phyloP scores from a whole-genome alignment of 208 protist species.

The Leishmania tropica region DNA sequence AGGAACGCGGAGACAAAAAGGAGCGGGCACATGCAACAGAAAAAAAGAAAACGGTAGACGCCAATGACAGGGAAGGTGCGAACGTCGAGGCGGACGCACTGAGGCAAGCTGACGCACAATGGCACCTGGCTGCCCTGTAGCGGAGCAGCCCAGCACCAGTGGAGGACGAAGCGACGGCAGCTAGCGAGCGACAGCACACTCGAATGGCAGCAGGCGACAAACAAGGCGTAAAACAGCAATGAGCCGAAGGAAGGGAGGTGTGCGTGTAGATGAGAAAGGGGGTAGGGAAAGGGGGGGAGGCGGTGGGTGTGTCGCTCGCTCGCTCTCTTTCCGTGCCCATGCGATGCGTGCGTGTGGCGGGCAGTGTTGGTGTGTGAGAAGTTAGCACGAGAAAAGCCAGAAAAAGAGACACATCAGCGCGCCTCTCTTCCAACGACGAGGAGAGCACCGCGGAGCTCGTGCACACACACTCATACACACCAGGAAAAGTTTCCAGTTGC shows the following conservation, averaged over 20 bases:
- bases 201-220: background rate
- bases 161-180: background rate
- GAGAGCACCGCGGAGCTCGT: background rate
- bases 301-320: background rate
- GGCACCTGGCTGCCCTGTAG: background rate
- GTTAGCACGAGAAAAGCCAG: background rate
- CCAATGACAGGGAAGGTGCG: background rate
- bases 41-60: background rate
- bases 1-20: background rate
- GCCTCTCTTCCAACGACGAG: background rate
- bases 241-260: background rate
- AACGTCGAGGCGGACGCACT: background rate
- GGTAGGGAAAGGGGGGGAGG: background rate
- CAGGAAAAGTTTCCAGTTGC: background rate
- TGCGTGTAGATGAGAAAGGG: background rate
- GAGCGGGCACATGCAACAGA: background rate
- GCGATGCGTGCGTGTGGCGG: background rate
- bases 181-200: background rate
- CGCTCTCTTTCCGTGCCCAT: background rate
- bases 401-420: background rate
- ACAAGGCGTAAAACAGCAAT: background rate
- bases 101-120: background rate
- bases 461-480: no score
- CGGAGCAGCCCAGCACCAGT: background rate
- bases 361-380: background rate